Evolutionary conservation across 164 flowering plant genomes (phyloP).

Genomic region (Berberis thunbergii): DNA sequence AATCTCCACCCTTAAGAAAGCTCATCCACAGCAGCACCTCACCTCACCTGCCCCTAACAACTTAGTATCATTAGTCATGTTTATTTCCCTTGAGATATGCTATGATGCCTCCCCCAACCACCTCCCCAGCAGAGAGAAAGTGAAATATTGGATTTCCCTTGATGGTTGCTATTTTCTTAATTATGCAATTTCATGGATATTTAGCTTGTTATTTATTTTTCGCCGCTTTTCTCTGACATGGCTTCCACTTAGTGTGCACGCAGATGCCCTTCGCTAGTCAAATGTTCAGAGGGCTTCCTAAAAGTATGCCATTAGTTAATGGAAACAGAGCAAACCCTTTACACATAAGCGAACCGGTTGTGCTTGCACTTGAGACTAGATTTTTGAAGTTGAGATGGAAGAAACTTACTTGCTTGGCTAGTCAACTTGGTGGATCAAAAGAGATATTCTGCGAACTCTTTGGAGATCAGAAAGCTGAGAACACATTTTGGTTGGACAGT

Average conservation of each 20-base stretch:
- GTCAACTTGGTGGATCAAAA: constrained; percentile 72
- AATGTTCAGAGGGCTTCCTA: constrained; percentile 15
- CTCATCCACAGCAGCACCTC: no score
- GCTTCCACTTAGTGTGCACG: constrained; percentile 47
- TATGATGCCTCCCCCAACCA: no score
- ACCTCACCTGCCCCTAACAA: no score
- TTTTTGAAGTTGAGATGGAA: constrained; percentile 67
- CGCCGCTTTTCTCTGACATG: constrained; percentile 32
- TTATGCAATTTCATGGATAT: background rate
- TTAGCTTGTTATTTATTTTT: background rate
- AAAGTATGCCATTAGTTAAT: constrained; percentile 10
- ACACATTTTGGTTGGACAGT: constrained; percentile 97
- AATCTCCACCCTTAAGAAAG: no score
- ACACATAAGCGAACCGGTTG: constrained; percentile 15
- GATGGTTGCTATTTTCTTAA: no score
- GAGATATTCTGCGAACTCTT: constrained; percentile 62
- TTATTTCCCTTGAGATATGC: no score
- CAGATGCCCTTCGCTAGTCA: constrained; percentile 45
- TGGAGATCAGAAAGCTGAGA: constrained; percentile 49
- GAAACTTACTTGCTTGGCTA: constrained; percentile 48
- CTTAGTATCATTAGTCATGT: no score
- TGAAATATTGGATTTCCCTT: no score
- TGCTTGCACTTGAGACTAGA: constrained; percentile 15
- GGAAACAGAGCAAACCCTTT: constrained; percentile 11
- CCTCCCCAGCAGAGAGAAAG: no score